A percentile compares a stretch with the other conserved stretches of the same genome.
phyloP scores from a whole-genome alignment of 202 grass and related monocot species.

The Sporobolus alterniflorus region DNA sequence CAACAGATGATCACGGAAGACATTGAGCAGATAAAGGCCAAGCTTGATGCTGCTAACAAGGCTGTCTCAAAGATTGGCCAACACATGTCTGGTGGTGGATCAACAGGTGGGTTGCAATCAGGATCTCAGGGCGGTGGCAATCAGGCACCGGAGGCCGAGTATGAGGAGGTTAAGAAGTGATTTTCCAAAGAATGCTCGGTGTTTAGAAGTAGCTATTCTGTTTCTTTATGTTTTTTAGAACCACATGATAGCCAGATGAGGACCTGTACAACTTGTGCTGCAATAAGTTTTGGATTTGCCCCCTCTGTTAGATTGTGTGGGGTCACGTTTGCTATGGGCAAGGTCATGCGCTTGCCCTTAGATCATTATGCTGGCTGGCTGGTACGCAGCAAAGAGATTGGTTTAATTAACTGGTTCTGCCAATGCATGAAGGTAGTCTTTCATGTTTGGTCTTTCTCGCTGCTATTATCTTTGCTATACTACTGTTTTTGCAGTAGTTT shows the following conservation, averaged over 20 bases:
- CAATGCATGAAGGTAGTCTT: neutral
- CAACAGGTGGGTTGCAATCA: slow-evolving; percentile 32
- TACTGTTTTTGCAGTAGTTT: too few relatives aligned
- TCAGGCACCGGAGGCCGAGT: slow-evolving; percentile 60
- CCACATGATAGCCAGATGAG: neutral
- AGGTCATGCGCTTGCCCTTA: neutral
- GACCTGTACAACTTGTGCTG: neutral
- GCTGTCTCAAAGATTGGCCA: slow-evolving; percentile 73
- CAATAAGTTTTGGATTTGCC: neutral
- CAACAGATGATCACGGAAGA: slow-evolving; percentile 64
- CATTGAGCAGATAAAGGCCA: slow-evolving; percentile 60
- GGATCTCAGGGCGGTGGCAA: slow-evolving; percentile 53
- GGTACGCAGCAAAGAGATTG: neutral
- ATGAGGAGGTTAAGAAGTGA: slow-evolving; percentile 50
- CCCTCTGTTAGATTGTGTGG: neutral
- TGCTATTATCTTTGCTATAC: too few relatives aligned
- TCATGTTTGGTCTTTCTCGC: neutral
- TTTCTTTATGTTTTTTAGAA: neutral
- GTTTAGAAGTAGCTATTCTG: neutral
- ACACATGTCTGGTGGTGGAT: slow-evolving; percentile 65
- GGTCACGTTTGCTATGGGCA: too few relatives aligned
- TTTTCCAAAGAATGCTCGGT: neutral
- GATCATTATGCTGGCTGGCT: neutral
- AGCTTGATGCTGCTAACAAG: slow-evolving; percentile 71
- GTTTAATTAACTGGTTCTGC: neutral